phyloP scores from a whole-genome alignment of 192 early-diverging fungal genomes.

The Geranomyces michiganensis region DNA sequence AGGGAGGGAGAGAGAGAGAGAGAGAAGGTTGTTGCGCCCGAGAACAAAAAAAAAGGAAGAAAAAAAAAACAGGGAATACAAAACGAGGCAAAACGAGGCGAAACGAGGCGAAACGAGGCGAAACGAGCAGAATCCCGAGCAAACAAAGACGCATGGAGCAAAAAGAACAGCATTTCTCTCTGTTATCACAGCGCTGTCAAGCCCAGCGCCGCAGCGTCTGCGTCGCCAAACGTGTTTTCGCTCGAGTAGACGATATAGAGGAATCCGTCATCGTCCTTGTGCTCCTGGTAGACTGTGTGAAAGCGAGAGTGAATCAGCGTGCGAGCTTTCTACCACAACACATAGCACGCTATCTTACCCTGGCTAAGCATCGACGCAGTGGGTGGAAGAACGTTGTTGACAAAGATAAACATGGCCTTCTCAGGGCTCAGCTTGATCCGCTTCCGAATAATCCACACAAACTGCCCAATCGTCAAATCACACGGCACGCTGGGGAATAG shows the following conservation, averaged over 20 bases:
- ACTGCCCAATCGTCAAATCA: conserved; percentile 96
- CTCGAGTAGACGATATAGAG: conserved; percentile 61
- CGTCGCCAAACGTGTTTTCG: conserved; percentile 50
- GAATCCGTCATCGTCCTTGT: conserved; percentile 98
- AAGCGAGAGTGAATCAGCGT: neutral
- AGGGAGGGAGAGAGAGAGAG: too few species aligned
- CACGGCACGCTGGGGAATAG: conserved; percentile 72
- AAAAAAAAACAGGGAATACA: too few species aligned
- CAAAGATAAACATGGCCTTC: conserved; percentile 99
- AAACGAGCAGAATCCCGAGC: too few species aligned
- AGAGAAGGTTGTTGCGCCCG: too few species aligned
- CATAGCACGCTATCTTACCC: conserved; percentile 8
- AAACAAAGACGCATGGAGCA: too few species aligned
- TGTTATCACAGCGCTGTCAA: too few species aligned
- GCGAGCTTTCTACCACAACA: neutral
- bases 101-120: too few species aligned
- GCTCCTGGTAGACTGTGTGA: conserved; percentile 90
- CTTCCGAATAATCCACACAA: conserved; percentile 94
- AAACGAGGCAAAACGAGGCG: too few species aligned
- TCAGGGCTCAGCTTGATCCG: conserved; percentile 95
- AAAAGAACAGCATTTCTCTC: too few species aligned
- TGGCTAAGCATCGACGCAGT: conserved; percentile 88
- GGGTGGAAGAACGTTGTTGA: conserved; percentile 93
- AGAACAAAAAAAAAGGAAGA: too few species aligned
- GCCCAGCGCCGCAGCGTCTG: too few species aligned